Evolutionary conservation across 306 rosid genomes (phyloP).

Genomic region (Dryas alaskensis): DNA sequence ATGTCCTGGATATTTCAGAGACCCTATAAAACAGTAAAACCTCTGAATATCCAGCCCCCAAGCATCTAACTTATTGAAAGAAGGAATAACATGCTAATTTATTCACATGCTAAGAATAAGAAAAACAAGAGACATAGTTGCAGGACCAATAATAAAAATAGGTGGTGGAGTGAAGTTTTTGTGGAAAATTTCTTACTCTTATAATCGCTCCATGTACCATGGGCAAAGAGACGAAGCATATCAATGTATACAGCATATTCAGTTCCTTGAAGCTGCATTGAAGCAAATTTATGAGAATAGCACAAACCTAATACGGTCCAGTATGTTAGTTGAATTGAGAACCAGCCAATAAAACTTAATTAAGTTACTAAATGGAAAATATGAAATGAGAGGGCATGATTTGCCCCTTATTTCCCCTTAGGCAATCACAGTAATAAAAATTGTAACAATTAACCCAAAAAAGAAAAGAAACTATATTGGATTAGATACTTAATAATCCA

Average conservation of each 20-base stretch:
- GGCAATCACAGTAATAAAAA: not conserved
- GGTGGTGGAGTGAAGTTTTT: not conserved
- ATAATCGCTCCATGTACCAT: slow-evolving; percentile 26
- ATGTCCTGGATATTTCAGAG: not conserved
- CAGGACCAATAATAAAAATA: not conserved
- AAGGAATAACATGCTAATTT: too few species aligned
- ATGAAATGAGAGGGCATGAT: not conserved
- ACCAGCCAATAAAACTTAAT: not conserved
- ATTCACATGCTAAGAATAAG: too few species aligned
- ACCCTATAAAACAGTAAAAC: not conserved
- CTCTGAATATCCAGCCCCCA: not conserved
- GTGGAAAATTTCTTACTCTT: slow-evolving; percentile 11
- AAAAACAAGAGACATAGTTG: not conserved
- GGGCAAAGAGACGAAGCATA: slow-evolving; percentile 24
- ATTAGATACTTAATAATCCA: not conserved
- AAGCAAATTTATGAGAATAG: not conserved
- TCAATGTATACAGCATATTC: slow-evolving; percentile 23
- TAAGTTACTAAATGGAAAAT: not conserved
- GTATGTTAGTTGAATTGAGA: not conserved
- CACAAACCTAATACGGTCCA: not conserved
- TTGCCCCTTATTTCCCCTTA: slow-evolving; percentile 4
- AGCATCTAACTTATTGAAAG: too few species aligned
- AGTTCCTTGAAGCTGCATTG: slow-evolving; percentile 23
- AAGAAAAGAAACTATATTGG: not conserved
- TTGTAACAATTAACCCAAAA: not conserved